Evolutionary conservation across 805 yeast genomes (phyloP).

Genomic region (Metschnikowia cubensis): DNA sequence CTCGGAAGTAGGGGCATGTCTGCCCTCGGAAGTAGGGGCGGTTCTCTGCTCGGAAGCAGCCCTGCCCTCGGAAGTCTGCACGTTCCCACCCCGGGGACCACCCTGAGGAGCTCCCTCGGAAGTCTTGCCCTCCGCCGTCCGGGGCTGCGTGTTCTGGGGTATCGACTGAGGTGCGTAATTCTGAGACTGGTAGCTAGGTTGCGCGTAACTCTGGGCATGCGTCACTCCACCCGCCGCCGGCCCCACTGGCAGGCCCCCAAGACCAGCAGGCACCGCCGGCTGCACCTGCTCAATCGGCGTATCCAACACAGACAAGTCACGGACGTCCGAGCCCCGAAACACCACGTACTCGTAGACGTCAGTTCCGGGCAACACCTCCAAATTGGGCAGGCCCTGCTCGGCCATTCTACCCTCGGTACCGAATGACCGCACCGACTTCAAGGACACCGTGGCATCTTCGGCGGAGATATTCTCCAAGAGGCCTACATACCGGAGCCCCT

Average conservation of each 20-base stretch:
- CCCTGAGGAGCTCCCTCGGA: too few species aligned
- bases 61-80: too few species aligned
- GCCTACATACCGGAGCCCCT: constrained; percentile 86
- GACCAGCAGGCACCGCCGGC: constrained; percentile 31
- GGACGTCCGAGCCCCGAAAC: constrained; percentile 88
- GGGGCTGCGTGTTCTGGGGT: too few species aligned
- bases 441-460: constrained; percentile 83
- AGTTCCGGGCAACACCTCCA: constrained; percentile 69
- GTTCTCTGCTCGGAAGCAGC: too few species aligned
- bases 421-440: constrained; percentile 71
- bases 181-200: not conserved
- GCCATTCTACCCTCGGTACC: constrained; percentile 90
- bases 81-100: too few species aligned
- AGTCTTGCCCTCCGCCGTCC: too few species aligned
- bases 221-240: constrained; percentile 26
- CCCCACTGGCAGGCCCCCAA: not conserved
- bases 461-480: constrained; percentile 83
- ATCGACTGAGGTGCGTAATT: not conserved
- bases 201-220: not conserved
- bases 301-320: constrained; percentile 82
- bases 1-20: too few species aligned
- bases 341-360: constrained; percentile 72
- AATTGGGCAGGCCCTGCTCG: constrained; percentile 50
- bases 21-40: too few species aligned
- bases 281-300: constrained; percentile 59